These are phyloP conservation scores for Stemphylium vesicarium DNA, from an alignment of 2,329 filamentous ascomycete species.

Conservation along the genomic window DNA sequence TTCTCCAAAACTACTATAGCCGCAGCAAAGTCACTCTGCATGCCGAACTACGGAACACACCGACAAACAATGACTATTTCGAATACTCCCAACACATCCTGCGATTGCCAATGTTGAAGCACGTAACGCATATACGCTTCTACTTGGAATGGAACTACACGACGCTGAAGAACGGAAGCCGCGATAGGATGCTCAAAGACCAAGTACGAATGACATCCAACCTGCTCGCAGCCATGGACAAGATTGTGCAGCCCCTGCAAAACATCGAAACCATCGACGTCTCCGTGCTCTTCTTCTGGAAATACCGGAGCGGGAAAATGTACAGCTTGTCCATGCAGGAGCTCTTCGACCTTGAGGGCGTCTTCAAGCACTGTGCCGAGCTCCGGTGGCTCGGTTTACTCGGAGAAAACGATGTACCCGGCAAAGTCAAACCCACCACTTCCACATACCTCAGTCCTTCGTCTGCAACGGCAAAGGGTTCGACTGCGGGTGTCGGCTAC, in stretches of 20 bases:
- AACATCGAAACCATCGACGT: constrained; percentile 41
- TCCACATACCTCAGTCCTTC: constrained; percentile 25
- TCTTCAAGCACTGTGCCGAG: constrained; percentile 44
- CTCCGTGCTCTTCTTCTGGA: constrained; percentile 46
- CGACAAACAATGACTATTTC: constrained; percentile 40
- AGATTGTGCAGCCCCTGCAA: constrained; percentile 31
- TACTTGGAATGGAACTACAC: constrained; percentile 48
- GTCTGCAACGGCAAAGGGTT: neutral
- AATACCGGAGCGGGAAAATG: constrained; percentile 39
- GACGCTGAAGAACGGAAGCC: constrained; percentile 26
- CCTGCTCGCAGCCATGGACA: constrained; percentile 42
- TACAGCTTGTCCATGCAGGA: constrained; percentile 46
- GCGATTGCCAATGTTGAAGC: constrained; percentile 35
- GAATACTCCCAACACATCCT: constrained; percentile 45
- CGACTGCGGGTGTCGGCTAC: constrained; percentile 42
- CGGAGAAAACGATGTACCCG: constrained; percentile 28
- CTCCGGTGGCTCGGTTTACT: constrained; percentile 39
- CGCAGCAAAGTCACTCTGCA: constrained; percentile 42
- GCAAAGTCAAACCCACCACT: constrained; percentile 7
- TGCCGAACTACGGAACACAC: constrained; percentile 42
- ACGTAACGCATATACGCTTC: constrained; percentile 39
- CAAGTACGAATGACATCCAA: constrained; percentile 41
- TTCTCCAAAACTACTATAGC: constrained; percentile 37
- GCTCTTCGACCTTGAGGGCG: constrained; percentile 44
- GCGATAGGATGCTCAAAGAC: constrained; percentile 28